A percentile compares a stretch with the other conserved stretches of the same genome.
These are phyloP conservation scores for Wickerhamiella sergipiensis DNA, from an alignment of 805 yeast species.

Conservation along the genomic window DNA sequence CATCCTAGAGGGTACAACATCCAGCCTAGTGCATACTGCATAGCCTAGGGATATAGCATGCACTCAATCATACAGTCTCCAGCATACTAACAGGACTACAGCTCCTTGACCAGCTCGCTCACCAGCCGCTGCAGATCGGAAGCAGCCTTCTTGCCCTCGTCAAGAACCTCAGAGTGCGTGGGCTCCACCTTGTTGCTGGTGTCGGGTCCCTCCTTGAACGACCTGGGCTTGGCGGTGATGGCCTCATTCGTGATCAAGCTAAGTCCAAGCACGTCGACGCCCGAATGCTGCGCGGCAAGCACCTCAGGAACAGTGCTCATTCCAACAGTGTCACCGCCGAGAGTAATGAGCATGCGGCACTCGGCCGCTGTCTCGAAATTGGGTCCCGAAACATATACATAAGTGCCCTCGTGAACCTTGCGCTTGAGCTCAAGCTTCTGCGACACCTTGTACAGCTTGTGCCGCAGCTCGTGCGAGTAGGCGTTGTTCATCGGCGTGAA, in stretches of 20 bases:
- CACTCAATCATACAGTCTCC: no score
- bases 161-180: conserved; percentile 81
- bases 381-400: conserved; percentile 81
- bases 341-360: conserved; percentile 49
- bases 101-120: conserved; percentile 11
- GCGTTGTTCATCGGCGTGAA: conserved; percentile 84
- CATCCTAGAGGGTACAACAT: no score
- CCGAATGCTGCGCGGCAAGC: conserved; percentile 79
- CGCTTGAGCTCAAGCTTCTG: conserved; percentile 37
- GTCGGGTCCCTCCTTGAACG: conserved; percentile 5
- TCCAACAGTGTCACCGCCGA: conserved; percentile 93
- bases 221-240: conserved; percentile 31
- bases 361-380: conserved; percentile 90
- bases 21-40: no score
- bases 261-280: conserved; percentile 68
- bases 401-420: conserved; percentile 71
- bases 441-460: conserved; percentile 42
- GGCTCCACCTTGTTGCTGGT: conserved; percentile 38
- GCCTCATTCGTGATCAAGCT: conserved; percentile 79
- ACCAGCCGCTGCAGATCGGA: conserved; percentile 62
- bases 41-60: no score
- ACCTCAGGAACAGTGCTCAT: conserved; percentile 98
- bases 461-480: conserved; percentile 61
- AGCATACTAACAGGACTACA: background rate
- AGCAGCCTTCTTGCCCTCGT: conserved; percentile 68